phyloP scores from a whole-genome alignment of 2,329 filamentous ascomycete genomes.

The Pezicula carpinea region DNA sequence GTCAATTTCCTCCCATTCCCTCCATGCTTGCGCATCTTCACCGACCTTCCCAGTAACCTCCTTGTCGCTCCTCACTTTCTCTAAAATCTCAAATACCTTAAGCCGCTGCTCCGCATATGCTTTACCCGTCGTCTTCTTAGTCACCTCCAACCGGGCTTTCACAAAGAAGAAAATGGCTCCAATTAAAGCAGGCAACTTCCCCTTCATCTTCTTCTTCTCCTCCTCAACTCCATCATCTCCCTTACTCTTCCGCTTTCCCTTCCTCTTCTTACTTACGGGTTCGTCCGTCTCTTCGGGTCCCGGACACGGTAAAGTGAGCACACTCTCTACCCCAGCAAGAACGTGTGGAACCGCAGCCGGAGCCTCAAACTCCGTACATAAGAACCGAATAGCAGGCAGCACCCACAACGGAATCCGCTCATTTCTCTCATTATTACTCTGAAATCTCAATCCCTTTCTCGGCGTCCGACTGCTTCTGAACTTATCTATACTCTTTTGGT shows the following conservation, averaged over 20 bases:
- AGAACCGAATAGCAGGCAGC: conserved; percentile 60
- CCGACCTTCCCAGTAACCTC: conserved; percentile 40
- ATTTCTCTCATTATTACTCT: conserved; percentile 16
- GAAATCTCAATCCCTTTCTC: conserved; percentile 18
- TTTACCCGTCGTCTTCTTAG: conserved; percentile 28
- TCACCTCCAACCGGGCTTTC: conserved; percentile 43
- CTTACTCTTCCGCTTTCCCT: conserved; percentile 6
- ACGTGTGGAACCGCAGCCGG: conserved; percentile 65
- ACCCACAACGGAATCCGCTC: conserved; percentile 55
- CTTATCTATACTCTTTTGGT: conserved; percentile 34
- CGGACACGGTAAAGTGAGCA: conserved; percentile 30
- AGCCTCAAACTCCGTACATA: conserved; percentile 59
- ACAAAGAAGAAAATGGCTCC: conserved; percentile 59
- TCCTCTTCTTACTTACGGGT: neutral
- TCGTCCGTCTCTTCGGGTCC: conserved; percentile 1
- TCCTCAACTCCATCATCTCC: conserved; percentile 3
- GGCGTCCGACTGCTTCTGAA: conserved; percentile 24
- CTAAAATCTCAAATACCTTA: conserved; percentile 41
- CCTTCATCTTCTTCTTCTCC: conserved; percentile 34
- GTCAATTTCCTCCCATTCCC: conserved; percentile 45
- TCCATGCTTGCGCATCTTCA: conserved; percentile 41
- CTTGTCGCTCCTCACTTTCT: conserved; percentile 32
- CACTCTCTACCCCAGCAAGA: conserved; percentile 63
- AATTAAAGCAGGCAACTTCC: conserved; percentile 49
- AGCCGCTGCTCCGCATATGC: conserved; percentile 43